phyloP scores from a whole-genome alignment of 148 eudicot species.

The Polygonum maritimum region DNA sequence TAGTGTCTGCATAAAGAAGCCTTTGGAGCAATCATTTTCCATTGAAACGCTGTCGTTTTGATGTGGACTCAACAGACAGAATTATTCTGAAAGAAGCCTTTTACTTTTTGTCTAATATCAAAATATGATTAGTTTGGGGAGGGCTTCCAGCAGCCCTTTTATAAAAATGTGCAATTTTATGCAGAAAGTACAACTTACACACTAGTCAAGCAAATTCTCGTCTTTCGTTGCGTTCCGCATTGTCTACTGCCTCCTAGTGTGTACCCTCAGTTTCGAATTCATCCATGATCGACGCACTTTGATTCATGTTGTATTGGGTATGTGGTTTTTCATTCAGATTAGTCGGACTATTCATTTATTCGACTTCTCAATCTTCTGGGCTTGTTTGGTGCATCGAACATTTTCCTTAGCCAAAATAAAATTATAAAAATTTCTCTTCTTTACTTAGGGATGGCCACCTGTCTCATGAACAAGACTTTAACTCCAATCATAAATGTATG shows the following conservation, averaged over 20 bases:
- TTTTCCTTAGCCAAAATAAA: too few species aligned
- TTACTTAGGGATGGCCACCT: neutral
- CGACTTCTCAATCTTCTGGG: too few species aligned
- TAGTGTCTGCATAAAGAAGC: neutral
- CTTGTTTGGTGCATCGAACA: too few species aligned
- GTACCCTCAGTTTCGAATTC: too few species aligned
- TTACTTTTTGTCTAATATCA: neutral
- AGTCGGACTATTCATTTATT: too few species aligned
- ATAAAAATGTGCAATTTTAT: neutral
- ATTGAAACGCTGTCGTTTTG: neutral
- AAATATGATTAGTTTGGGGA: neutral
- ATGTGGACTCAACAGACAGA: neutral
- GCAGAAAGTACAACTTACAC: neutral
- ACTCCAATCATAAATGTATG: neutral
- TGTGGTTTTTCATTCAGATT: too few species aligned
- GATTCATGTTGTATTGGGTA: too few species aligned
- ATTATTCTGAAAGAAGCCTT: constrained; percentile 1
- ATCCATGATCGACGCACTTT: too few species aligned
- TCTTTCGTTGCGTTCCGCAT: neutral
- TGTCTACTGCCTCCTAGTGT: too few species aligned
- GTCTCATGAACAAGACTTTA: neutral
- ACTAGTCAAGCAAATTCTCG: neutral
- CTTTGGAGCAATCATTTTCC: neutral
- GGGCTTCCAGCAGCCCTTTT: neutral
- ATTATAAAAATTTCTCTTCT: neutral